Conservation (phyloP, 306 rosid species). For the Dryas drummondii region DNA sequence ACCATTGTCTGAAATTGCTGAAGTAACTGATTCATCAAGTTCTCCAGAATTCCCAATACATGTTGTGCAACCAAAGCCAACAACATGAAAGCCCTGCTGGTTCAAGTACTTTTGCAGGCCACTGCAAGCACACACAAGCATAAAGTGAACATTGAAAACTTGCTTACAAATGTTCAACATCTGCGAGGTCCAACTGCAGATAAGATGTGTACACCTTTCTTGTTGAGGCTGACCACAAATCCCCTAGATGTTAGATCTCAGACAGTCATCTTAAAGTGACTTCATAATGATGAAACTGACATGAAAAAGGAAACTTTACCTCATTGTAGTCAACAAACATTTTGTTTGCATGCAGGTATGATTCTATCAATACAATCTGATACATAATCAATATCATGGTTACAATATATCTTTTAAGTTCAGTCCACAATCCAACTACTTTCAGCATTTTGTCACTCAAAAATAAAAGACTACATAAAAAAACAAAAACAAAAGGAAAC, state of each 20-base stretch:
- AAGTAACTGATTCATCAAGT: conserved; percentile 27
- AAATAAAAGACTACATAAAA: conserved; percentile 1
- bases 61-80: conserved; percentile 47
- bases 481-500: too few species aligned
- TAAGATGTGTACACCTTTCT: conserved; percentile 26
- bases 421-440: conserved; percentile 16
- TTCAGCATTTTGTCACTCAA: conserved; percentile 38
- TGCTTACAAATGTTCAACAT: conserved; percentile 9
- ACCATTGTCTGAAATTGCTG: conserved; percentile 30
- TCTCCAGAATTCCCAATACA: conserved; percentile 56
- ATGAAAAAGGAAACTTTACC: conserved; percentile 35
- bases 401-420: too few species aligned
- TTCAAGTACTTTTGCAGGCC: conserved; percentile 34
- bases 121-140: conserved; percentile 11
- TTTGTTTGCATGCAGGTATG: conserved; percentile 82
- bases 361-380: too few species aligned
- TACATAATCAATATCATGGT: too few species aligned
- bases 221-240: conserved; percentile 12
- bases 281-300: too few species aligned
- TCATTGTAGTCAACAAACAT: conserved; percentile 91
- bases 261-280: not conserved
- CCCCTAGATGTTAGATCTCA: not conserved
- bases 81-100: conserved; percentile 31
- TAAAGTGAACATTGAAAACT: too few species aligned
- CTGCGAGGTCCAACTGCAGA: conserved; percentile 26